Evolutionary conservation across 2,329 filamentous ascomycete genomes (phyloP), one percentile per base, ranked within the genome.

Genomic region (Paecilomyces sp.): DNA sequence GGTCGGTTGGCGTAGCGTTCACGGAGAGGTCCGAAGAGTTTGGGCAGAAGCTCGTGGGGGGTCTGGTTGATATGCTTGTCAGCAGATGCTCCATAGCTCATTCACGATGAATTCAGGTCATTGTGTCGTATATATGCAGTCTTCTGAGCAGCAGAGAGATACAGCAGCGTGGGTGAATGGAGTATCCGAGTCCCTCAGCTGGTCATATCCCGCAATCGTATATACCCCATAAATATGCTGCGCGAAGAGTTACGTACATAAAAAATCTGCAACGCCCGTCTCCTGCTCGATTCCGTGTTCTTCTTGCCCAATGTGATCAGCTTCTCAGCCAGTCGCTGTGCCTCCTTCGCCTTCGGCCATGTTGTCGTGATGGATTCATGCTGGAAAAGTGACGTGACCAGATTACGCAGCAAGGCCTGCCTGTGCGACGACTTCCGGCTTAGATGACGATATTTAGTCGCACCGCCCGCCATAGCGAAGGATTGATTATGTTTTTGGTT

Each of bases 341-440:
- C 90, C 80, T 99, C 94, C 79, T 97, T 99, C 55, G 94, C 94
- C 79, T 97, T 97, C 74, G 89, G 88, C 83, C 90, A 97, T 78
- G 94, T 96, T 56, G 94, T 99, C 64, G 88, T 87, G 79, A 99
- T 96, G 64, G 91, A 87, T 80, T 99, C 94, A 77, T 96, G 87
- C 76, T 90, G 84, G 79, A 99, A 89, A 66, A 99, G 89, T 58
- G 93, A 94, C 66, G 93, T 96, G 74, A 97, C 92, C 62, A 99
- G 83, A 78, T 97, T 97, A 71, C 94, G 91, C 66, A 99, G 87
- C 67, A 99, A 86, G 57, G 94, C 93, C 80, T 93, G 86, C 74
- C 94, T 86, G 75, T 97, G 94, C 58, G 93, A 82, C 57, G 92
- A 96, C 66, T 86, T 83, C 68, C 94, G 92, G 77, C 87, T 88